Evolutionary conservation across 208 protist species (phyloP), one percentile per base, ranked within the genome.

Genomic region (Trypanosoma boissoni): DNA sequence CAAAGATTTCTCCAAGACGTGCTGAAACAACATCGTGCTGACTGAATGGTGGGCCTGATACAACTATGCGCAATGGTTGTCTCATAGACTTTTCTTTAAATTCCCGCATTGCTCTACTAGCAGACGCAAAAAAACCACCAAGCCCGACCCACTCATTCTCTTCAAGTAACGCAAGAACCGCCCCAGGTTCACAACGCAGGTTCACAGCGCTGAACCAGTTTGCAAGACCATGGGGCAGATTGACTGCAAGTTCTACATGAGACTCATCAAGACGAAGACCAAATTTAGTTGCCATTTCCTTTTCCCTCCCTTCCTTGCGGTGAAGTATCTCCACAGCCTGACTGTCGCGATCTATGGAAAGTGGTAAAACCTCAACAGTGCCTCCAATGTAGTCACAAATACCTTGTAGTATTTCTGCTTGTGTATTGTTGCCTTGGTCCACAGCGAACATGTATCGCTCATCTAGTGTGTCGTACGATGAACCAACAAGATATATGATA

Each of bases 401-500:
- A 1, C 76, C 65, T 26, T 88, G 50, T 6, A 95, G 67, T 31
- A 97, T 62, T 55, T 96, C 74, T 12, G 58, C 55, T 67, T 86
- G 82, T 24, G 90, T 95, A n/a, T 84, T 42, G 26, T 83, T 73
- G n/a, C 80, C 82, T 18, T 92, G 83, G 65, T 98, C 95, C 8
- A 95, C 86, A 1, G 83, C 93, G 64, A 98, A 83, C 45, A 96
- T 55, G 68, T 97, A 97, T 21, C 89, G 87, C 41, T 94, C 78
- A 18, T 88, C 81, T 31, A 91, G 70, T 21, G 84, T 80, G 27
- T 88, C 78, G 48, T 91, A 86, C 14, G 75, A 59, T 24, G 78
- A 76, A n/a, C 81, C 84, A 16, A 96, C 58, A 45, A 83, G 67
- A 49, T 72, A 86, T 16, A 91, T 62, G 18, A 95, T 78, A 2